Evolutionary conservation across 2,329 filamentous ascomycete genomes (phyloP), one percentile per base, ranked within the genome.

Genomic region (Zasmidium citrigriseum): DNA sequence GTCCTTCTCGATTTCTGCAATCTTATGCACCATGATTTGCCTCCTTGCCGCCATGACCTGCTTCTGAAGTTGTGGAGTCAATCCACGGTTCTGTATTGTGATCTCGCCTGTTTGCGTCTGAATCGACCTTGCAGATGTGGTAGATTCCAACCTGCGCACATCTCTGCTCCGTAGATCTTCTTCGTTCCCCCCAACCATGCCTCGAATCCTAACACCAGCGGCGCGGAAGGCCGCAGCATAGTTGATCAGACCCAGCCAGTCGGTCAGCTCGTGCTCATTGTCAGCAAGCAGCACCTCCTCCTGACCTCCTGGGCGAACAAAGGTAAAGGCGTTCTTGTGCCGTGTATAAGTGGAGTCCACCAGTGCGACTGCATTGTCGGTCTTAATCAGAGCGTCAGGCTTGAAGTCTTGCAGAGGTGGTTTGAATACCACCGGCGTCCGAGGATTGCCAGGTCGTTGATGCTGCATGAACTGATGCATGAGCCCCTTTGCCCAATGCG

Each of bases 241-340:
- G 73, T 99, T 99, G 60, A 99, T 83, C 70, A 96, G 95, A 7
- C 90, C 90, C 24, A 99, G 80, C 95, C 95, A 99, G 71, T 99
- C 95, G 68, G 97, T 96, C 83, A 96, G 87, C 68, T 99, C 95
- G 1, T 86, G 81, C 68, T 99, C 95, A 54, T 86, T 91, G 67
- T 97, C 93, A 4, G 95, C 93, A 18, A 98, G 79, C 38, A 99
- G 88, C 0, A 93, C 88, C 72, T 99, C 95, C 69, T 99, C 93
- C 41, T 93, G 80, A 0, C 91, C 90, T 52, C 90, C 89, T 64
- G 95, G 90, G 25, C 91, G 86, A 59, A 96, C 90, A 68, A 97
- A 93, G 14, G 93, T 83, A 70, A 99, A 97, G 0, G 95, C 91
- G 73, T 98, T 87, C 76, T 98, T 99, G 76, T 99, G 95, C 73